Evolutionary conservation across 2,329 filamentous ascomycete species (phyloP).

Genomic region (Chaetomium olivaceum): DNA sequence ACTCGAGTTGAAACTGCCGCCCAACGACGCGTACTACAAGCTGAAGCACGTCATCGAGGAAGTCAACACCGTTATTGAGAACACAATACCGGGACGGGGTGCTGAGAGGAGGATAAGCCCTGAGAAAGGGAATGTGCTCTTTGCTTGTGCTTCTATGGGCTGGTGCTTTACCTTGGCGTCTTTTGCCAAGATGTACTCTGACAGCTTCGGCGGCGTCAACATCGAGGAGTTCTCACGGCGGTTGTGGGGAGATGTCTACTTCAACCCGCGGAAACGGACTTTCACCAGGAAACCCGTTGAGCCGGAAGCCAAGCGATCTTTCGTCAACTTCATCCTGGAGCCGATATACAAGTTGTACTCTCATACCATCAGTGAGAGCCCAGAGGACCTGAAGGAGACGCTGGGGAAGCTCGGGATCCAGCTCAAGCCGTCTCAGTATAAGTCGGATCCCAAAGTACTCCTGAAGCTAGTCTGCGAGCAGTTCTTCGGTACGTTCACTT

Average conservation of each 20-base stretch:
- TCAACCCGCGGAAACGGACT: constrained; percentile 83
- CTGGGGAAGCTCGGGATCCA: constrained; percentile 77
- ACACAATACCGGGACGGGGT: constrained; percentile 77
- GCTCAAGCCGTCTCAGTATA: constrained; percentile 91
- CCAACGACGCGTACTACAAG: constrained; percentile 97
- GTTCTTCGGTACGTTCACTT: constrained; percentile 62
- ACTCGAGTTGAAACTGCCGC: constrained; percentile 88
- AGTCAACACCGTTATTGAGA: constrained; percentile 94
- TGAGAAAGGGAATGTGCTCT: constrained; percentile 97
- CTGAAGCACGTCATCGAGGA: constrained; percentile 98
- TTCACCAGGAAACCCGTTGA: constrained; percentile 89
- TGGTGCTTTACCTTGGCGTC: constrained; percentile 96
- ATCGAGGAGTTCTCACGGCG: constrained; percentile 78
- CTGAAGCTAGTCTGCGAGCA: constrained; percentile 89
- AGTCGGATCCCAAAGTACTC: constrained; percentile 83
- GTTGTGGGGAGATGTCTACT: constrained; percentile 96
- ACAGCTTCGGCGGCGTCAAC: constrained; percentile 81
- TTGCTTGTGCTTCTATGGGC: constrained; percentile 87
- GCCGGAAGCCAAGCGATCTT: constrained; percentile 77
- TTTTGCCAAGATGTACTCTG: constrained; percentile 94
- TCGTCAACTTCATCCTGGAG: constrained; percentile 92
- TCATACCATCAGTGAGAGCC: constrained; percentile 88
- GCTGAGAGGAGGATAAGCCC: constrained; percentile 82
- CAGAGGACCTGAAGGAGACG: constrained; percentile 78
- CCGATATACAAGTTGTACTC: constrained; percentile 98